Evolutionary conservation across 2,329 filamentous ascomycete genomes (phyloP), one percentile per base, ranked within the genome.

Genomic region (Colletotrichum zoysiae): DNA sequence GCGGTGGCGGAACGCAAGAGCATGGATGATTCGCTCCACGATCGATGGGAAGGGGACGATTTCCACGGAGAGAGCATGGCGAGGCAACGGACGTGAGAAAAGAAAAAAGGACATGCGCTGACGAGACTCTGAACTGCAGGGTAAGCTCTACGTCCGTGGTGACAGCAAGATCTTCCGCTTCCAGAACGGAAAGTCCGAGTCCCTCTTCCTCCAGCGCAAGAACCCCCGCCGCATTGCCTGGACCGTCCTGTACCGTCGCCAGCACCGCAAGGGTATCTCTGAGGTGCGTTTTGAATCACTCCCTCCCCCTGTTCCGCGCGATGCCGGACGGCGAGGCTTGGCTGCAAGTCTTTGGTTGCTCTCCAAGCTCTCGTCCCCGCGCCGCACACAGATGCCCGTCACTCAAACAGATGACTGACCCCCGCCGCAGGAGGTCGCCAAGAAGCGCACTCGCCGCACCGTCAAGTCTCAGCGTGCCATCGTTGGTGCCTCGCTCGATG

Each of bases 91-190:
- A 44, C 44, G 50, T 20, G 20, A 40, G 5, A 20, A 7, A 50
- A 44, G n/a, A 46, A 26, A 14, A 50, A 44, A 46, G 58, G 44
- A 63, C 64, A 57, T 35, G 50, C 63, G 65, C 80, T 82, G 77
- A 82, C 76, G 58, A 59, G 74, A 64, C 62, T 74, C 73, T 73
- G 64, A 68, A 62, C 64, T 81, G 83, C 84, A 98, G 96, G 96
- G 96, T 90, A 98, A 98, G 91, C 93, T 99, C 89, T 99, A 95
- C 90, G 89, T 99, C 91, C 95, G 96, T 87, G 95, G 95, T 84
- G 96, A 99, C 91, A 97, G 93, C 95, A 99, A 98, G 91, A 92
- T 98, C 90, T 99, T 99, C 93, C 95, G 96, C 85, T 99, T 99
- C 93, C 95, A 97, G 88, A 98, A 97, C 88, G 95, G 96, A 90